Evolutionary conservation across 192 early-diverging fungal genomes (phyloP), one percentile per base, ranked within the genome.

Genomic region (Linnemannia zychae): DNA sequence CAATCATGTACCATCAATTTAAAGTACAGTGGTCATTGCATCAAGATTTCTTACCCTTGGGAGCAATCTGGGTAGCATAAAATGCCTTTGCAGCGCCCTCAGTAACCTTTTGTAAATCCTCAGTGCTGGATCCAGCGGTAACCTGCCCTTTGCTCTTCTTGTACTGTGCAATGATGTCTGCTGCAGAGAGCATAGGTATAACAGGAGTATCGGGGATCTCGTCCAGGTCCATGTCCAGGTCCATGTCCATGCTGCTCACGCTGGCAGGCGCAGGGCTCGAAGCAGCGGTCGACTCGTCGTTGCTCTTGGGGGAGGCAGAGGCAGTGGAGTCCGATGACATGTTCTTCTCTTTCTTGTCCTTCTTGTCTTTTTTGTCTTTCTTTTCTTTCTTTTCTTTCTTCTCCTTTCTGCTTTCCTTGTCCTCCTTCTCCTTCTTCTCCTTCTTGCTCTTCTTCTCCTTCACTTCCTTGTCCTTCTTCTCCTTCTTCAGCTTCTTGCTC

Each of bases 341-440:
- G 28, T 47, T 31, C 36, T 37, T 52, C 50, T 33, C 57, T 36
- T 63, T 65, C 67, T 68, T 49, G 44, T 72, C 71, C 66, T 74
- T 80, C 78, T 74, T 79, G 6, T 79, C 71, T 72, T 70, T 71
- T 34, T 75, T 68, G 12, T 71, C 68, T 70, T 66, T 82, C 53
- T 75, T 70, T 22, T 76, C 60, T 38, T 82, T 75, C 24, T 60
- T 48, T 9, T 77, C 60, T 34, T 80, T 77, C 40, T 79, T 77
- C 1, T 80, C 75, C 46, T 86, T 86, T 9, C 73, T 68, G 6
- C 63, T 47, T 9, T 76, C 72, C 70, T 78, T 71, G 0, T 70
- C 72, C 50, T 79, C 76, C 7, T 38, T 40, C 6, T 74, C 72
- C 36, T 57, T 63, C 18, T 53, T 74, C 57, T 50, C 71, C 49